Evolutionary conservation across 2,329 filamentous ascomycete genomes (phyloP), one percentile per base, ranked within the genome.

Genomic region (Colletotrichum abscissum): DNA sequence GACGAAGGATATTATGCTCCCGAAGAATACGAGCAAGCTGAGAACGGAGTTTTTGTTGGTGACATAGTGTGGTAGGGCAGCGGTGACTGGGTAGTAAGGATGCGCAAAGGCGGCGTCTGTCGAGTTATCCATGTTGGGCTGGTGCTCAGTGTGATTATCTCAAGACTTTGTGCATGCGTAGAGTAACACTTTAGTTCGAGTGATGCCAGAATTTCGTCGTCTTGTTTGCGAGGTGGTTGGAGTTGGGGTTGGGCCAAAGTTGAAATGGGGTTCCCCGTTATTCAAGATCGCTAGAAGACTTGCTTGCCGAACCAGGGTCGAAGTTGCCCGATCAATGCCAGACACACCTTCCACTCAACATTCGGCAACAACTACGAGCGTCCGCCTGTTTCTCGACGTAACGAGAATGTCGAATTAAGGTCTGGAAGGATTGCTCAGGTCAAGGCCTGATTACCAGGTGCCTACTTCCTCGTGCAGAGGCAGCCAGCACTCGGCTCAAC

Each of bases 81-180:
- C 83, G 56, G 81, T 80, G 3, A 78, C 78, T 0, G 89, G 89
- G 75, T 85, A 86, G 75, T 90, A 91, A 0, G 89, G 88, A 75
- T 90, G 88, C 24, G 35, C 16, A 19, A 26, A 64, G 16, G 9
- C 19, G 26, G n/a, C n/a, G 33, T 49, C 28, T 8, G 22, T 22
- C 14, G 22, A 22, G 5, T 42, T 46, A 12, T 42, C 16, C 66
- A 59, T 55, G 7, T n/a, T 14, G 62, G 11, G 4, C 26, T 26
- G 52, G 12, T 11, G n/a, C 11, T 24, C 24, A 6, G 4, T 55
- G 14, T 7, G 22, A 55, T 24, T 55, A 5, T 55, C 22, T 24
- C 6, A 14, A 28, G 22, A 55, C 3, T 14, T 55, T 26, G 5
- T 33, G 19, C 42, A 33, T 5, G 42, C 42, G 42, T 49, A n/a